A percentile compares a stretch with the other conserved stretches of the same genome.
These are phyloP conservation scores for Calonectria hawksworthii DNA, from an alignment of 2,329 filamentous ascomycete species.

Conservation along the genomic window DNA sequence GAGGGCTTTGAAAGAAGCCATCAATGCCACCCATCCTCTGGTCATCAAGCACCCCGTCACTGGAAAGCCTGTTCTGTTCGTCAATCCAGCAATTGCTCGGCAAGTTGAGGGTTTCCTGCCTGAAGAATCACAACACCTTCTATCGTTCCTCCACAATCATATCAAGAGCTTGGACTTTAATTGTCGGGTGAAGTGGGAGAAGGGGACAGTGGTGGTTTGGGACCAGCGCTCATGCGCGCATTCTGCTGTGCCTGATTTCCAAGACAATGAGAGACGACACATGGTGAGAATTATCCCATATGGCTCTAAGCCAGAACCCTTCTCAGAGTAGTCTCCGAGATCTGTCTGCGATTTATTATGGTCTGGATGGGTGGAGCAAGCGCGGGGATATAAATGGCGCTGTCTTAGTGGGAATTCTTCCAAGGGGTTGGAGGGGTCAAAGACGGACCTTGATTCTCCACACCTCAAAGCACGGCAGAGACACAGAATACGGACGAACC, in stretches of 20 bases:
- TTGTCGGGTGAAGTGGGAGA: constrained; percentile 48
- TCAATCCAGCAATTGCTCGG: constrained; percentile 49
- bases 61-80: constrained; percentile 43
- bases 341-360: too few species aligned
- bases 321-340: too few species aligned
- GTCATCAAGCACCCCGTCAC: constrained; percentile 49
- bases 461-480: too few species aligned
- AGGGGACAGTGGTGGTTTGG: constrained; percentile 48
- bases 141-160: constrained; percentile 47
- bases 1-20: constrained; percentile 46
- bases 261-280: constrained; percentile 47
- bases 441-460: too few species aligned
- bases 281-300: constrained; percentile 50
- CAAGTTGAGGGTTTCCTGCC: constrained; percentile 47
- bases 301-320: constrained; percentile 40
- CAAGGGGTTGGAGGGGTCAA: too few species aligned
- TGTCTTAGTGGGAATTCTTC: too few species aligned
- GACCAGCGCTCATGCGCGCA: constrained; percentile 46
- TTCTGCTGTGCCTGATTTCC: constrained; percentile 48
- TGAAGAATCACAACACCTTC: constrained; percentile 46
- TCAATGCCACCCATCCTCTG: constrained; percentile 46
- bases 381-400: too few species aligned
- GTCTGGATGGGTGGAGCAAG: too few species aligned
- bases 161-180: constrained; percentile 49
- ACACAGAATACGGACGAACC: too few species aligned